Evolutionary conservation across 2,329 filamentous ascomycete species (phyloP), one percentile per base, ranked within the genome.

Genomic region (Calonectria henricotiae): DNA sequence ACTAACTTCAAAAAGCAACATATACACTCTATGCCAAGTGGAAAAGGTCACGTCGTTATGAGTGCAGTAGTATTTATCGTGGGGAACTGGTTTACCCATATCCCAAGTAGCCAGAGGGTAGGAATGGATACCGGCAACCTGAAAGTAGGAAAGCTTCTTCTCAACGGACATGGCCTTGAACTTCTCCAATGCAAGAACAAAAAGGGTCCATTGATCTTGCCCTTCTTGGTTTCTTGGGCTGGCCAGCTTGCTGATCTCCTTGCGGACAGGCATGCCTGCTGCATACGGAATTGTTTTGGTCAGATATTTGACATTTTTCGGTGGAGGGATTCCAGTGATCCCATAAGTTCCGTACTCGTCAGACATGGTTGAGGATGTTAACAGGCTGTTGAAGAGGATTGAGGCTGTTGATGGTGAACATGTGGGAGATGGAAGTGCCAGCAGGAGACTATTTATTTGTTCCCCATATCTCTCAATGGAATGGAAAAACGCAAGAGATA

Each of bases 21-120:
- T 70, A 4, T 70, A 72, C 0, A 65, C 55, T 3, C 71, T 35
- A 3, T 74, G 71, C 71, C 72, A 73, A 3, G 66, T 60, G 0
- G 72, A 62, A 7, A 72, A 71, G 15, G 66, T 68, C 2, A 73
- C 13, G 6, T 47, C 39, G n/a, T 73, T 70, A 3, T 74, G 71
- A 5, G 68, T 72, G 2, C 69, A 74, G 3, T 72, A 74, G 1
- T 62, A 44, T 0, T 66, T 60, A 4, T 3, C 5, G 5, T 30
- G 15, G 0, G 39, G 11, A 0, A 46, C 64, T 0, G 64, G 67
- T 1, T 51, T n/a, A 0, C 67, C 69, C 0, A 58, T 51, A 13
- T 74, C 72, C 71, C 67, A 74, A 4, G 66, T 17, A 0, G 30
- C 47, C 8, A 63, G 49, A 1, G 71, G 71, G 12, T 66, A 73